These are phyloP conservation scores for Hypoxylon sp. DNA, from an alignment of 2,329 filamentous ascomycete species.

Conservation along the genomic window DNA sequence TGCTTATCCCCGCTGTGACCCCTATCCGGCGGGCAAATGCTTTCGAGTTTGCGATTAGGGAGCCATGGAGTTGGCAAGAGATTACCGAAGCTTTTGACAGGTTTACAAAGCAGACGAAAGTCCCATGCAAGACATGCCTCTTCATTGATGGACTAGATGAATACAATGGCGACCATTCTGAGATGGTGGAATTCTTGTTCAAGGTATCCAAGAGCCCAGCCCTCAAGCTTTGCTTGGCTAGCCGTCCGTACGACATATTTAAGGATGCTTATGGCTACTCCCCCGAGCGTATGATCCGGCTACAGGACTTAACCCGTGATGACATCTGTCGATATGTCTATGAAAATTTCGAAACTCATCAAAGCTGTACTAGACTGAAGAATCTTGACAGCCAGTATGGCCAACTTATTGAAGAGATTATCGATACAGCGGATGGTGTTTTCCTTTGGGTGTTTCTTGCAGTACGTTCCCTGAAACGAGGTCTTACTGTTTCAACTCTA, in stretches of 20 bases:
- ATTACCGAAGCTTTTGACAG: not conserved
- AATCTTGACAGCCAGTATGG: not conserved
- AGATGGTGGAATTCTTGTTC: not conserved
- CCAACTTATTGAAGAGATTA: slow-evolving; percentile 16
- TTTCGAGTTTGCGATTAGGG: not conserved
- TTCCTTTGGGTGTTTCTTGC: slow-evolving; percentile 46
- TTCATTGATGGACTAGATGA: slow-evolving; percentile 24
- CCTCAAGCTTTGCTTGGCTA: slow-evolving; percentile 15
- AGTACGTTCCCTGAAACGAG: slow-evolving; percentile 27
- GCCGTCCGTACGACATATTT: slow-evolving; percentile 4
- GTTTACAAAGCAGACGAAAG: not conserved
- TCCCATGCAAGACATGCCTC: slow-evolving; percentile 3
- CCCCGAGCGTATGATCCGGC: not conserved
- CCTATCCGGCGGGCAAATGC: not conserved
- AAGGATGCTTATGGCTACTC: not conserved
- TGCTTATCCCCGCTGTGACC: not conserved
- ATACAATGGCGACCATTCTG: slow-evolving; percentile 5
- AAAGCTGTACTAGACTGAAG: not conserved
- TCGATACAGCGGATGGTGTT: slow-evolving; percentile 34
- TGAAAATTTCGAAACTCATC: not conserved
- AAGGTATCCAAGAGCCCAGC: not conserved
- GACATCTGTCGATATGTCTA: slow-evolving; percentile 8
- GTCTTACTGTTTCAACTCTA: slow-evolving; percentile 3
- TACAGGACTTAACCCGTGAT: slow-evolving; percentile 9
- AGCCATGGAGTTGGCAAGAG: not conserved